phyloP scores from a whole-genome alignment of 352 stramenopile genomes.

The Phytophthora megakarya region DNA sequence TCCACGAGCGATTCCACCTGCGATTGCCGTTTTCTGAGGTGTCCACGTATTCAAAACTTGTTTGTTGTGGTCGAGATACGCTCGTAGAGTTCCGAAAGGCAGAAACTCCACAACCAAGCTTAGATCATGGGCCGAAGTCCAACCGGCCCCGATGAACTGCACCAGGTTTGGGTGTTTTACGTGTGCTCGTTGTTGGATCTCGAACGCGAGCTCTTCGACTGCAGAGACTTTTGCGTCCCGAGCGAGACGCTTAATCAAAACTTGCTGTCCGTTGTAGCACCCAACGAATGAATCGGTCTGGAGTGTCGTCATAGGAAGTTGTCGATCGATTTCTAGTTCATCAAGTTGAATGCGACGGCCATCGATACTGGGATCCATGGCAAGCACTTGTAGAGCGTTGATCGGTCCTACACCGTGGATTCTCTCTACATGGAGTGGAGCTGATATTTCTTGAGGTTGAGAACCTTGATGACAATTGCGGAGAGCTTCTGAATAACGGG shows the following conservation, averaged over 20 bases:
- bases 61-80: slow-evolving; percentile 20
- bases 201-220: slow-evolving; percentile 42
- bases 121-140: slow-evolving; percentile 32
- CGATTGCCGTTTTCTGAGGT: slow-evolving; percentile 28
- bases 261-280: slow-evolving; percentile 17
- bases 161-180: slow-evolving; percentile 64
- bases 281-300: slow-evolving; percentile 31
- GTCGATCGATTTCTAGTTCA: slow-evolving; percentile 21
- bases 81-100: slow-evolving; percentile 20
- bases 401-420: slow-evolving; percentile 15
- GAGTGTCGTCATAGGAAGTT: slow-evolving; percentile 33
- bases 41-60: slow-evolving; percentile 14
- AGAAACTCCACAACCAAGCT: slow-evolving; percentile 24
- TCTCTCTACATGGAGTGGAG: slow-evolving; percentile 6
- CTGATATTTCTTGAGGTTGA: neutral
- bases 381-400: slow-evolving; percentile 24
- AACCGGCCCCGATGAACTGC: slow-evolving; percentile 59
- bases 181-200: slow-evolving; percentile 42
- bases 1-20: slow-evolving; percentile 28
- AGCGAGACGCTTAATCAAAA: slow-evolving; percentile 23
- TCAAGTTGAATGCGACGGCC: slow-evolving; percentile 18
- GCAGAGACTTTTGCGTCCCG: slow-evolving; percentile 7
- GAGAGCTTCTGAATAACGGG: slow-evolving; percentile 17
- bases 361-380: slow-evolving; percentile 11
- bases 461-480: neutral